These are phyloP conservation scores for Metarhizium brunneum DNA, from an alignment of 2,329 filamentous ascomycete species.

Conservation along the genomic window DNA sequence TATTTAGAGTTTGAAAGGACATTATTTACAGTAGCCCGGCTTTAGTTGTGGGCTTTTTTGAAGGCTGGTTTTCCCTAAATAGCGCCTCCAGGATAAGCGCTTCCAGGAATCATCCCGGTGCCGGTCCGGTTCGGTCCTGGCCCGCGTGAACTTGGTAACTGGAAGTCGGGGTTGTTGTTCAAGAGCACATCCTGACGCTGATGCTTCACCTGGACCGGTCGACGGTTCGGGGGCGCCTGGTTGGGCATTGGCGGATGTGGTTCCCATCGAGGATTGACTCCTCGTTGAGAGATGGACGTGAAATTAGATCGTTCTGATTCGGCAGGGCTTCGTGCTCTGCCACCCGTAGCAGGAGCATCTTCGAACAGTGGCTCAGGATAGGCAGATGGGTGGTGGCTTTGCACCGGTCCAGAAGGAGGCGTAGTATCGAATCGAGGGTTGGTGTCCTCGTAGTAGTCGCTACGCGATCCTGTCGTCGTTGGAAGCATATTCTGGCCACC, in stretches of 20 bases:
- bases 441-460: conserved; percentile 82
- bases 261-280: conserved; percentile 82
- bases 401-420: conserved; percentile 31
- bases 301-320: conserved; percentile 77
- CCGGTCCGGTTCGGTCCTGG: conserved; percentile 16
- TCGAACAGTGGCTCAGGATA: conserved; percentile 43
- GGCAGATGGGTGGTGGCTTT: conserved; percentile 15
- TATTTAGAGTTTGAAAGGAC: not conserved
- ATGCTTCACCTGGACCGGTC: conserved; percentile 46
- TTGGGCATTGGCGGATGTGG: conserved; percentile 37
- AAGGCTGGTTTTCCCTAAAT: not conserved
- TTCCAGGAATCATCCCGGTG: conserved; percentile 41
- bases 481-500: conserved; percentile 26
- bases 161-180: conserved; percentile 86
- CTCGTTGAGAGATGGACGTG: conserved; percentile 82
- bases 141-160: conserved; percentile 45
- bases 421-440: conserved; percentile 62
- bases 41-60: not conserved
- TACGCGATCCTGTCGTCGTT: conserved; percentile 20
- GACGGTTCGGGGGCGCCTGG: conserved; percentile 31
- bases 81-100: conserved; percentile 37
- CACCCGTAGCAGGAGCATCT: conserved; percentile 43
- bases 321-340: conserved; percentile 58
- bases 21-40: not conserved
- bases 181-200: conserved; percentile 64